Percentiles rank a stretch among this genome's conserved stretches.
These are phyloP conservation scores for Psidium friedrichsthalianum DNA, from an alignment of 345 rosid species.

Conservation along the genomic window DNA sequence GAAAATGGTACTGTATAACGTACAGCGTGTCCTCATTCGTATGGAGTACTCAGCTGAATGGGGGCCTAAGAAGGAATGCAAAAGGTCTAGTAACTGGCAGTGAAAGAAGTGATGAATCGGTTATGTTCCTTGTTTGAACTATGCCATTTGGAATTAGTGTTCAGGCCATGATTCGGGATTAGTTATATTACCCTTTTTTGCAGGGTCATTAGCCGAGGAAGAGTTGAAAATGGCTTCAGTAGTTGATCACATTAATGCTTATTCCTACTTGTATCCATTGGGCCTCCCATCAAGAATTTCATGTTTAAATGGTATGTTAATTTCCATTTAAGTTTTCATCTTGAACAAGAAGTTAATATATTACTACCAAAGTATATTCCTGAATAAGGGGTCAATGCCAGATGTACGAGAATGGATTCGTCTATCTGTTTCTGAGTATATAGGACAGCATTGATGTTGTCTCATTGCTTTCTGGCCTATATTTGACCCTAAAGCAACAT, in stretches of 20 bases:
- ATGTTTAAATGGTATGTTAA: conserved; percentile 62
- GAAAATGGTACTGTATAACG: neutral
- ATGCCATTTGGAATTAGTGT: neutral
- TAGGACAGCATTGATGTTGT: neutral
- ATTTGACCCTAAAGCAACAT: neutral
- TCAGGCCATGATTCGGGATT: neutral
- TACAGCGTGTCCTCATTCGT: neutral
- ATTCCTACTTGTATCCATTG: conserved; percentile 61
- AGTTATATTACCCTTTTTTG: neutral
- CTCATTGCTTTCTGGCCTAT: neutral
- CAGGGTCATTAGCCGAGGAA: conserved; percentile 9
- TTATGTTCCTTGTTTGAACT: neutral
- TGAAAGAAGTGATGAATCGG: neutral
- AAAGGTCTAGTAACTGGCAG: neutral
- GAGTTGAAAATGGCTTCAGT: conserved; percentile 44
- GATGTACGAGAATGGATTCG: neutral
- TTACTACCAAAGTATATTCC: neutral
- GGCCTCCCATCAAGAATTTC: conserved; percentile 56
- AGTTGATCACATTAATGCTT: conserved; percentile 80
- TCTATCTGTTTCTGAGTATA: neutral
- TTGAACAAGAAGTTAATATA: neutral
- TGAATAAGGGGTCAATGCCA: neutral
- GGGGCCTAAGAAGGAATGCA: neutral
- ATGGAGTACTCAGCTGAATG: neutral
- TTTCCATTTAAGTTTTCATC: neutral